Evolutionary conservation across 2,329 filamentous ascomycete genomes (phyloP).

Genomic region (Neofusicoccum cordaticola): DNA sequence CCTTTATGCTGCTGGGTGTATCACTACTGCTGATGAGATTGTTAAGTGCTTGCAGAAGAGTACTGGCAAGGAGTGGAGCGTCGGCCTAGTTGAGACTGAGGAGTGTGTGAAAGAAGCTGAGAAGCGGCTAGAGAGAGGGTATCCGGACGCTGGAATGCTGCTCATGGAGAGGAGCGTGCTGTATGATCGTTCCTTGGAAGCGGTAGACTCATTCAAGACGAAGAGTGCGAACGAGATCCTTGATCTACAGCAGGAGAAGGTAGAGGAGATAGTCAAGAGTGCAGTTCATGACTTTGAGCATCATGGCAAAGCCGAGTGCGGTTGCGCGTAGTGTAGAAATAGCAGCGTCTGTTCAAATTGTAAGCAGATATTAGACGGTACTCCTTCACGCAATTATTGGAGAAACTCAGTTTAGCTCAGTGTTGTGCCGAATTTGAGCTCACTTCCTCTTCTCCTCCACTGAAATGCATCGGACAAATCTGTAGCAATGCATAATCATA

Average conservation of each 20-base stretch:
- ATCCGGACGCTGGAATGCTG: constrained; percentile 38
- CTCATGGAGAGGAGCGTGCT: constrained; percentile 38
- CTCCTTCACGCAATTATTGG: too few species aligned
- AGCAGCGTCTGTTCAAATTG: too few species aligned
- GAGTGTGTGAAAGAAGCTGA: constrained; percentile 36
- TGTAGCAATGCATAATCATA: too few species aligned
- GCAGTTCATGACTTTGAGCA: constrained; percentile 23
- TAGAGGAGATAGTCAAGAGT: constrained; percentile 29
- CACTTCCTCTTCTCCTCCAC: too few species aligned
- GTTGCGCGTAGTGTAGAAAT: constrained; percentile 25
- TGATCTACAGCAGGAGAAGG: constrained; percentile 30
- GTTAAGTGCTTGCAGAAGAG: constrained; percentile 28
- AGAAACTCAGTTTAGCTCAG: too few species aligned
- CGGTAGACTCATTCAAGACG: constrained; percentile 27
- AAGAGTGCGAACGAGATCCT: constrained; percentile 30
- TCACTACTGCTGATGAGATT: constrained; percentile 34
- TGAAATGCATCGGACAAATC: too few species aligned
- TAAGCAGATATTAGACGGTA: too few species aligned
- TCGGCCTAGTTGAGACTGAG: constrained; percentile 31
- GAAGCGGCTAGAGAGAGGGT: constrained; percentile 35
- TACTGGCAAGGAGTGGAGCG: constrained; percentile 29
- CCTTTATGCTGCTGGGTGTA: constrained; percentile 32
- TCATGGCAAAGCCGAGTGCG: constrained; percentile 28
- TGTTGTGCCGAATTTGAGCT: too few species aligned
- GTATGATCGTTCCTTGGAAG: constrained; percentile 31